Percentiles rank a stretch among this genome's conserved stretches.
Evolutionary conservation across 371 early-diverging fungal genomes (phyloP).

Genomic region (Mucor velutinosus): DNA sequence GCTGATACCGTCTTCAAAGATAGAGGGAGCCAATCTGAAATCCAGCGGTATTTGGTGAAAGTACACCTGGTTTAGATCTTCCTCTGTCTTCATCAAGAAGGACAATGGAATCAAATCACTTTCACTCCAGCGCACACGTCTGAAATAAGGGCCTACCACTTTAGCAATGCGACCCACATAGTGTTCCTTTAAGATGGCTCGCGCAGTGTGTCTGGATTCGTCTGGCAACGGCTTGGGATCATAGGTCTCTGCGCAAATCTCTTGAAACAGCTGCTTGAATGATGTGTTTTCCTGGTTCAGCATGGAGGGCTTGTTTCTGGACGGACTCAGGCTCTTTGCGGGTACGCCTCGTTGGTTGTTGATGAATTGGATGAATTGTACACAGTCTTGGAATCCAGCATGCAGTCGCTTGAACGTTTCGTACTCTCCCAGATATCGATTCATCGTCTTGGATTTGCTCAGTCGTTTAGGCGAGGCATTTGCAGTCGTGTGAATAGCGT

Average conservation of each 20-base stretch:
- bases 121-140: slow-evolving; percentile 21
- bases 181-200: slow-evolving; percentile 28
- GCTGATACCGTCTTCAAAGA: slow-evolving; percentile 32
- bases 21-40: slow-evolving; percentile 21
- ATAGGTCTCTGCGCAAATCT: background rate
- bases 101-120: slow-evolving; percentile 28
- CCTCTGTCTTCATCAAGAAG: slow-evolving; percentile 28
- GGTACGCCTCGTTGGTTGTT: slow-evolving; percentile 38
- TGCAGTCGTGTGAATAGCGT: background rate
- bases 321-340: background rate
- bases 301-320: background rate
- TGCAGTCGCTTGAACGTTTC: slow-evolving; percentile 42
- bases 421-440: slow-evolving; percentile 20
- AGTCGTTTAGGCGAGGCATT: background rate
- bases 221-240: slow-evolving; percentile 24
- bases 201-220: slow-evolving; percentile 18
- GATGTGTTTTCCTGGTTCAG: background rate
- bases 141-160: slow-evolving; percentile 20
- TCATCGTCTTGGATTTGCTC: background rate
- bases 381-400: slow-evolving; percentile 16
- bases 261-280: background rate
- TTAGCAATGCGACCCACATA: slow-evolving; percentile 12
- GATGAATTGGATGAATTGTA: slow-evolving; percentile 24
- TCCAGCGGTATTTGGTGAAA: slow-evolving; percentile 21
- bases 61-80: slow-evolving; percentile 25